Evolutionary conservation across 2,329 filamentous ascomycete genomes (phyloP).

Genomic region (Fusarium sp.): DNA sequence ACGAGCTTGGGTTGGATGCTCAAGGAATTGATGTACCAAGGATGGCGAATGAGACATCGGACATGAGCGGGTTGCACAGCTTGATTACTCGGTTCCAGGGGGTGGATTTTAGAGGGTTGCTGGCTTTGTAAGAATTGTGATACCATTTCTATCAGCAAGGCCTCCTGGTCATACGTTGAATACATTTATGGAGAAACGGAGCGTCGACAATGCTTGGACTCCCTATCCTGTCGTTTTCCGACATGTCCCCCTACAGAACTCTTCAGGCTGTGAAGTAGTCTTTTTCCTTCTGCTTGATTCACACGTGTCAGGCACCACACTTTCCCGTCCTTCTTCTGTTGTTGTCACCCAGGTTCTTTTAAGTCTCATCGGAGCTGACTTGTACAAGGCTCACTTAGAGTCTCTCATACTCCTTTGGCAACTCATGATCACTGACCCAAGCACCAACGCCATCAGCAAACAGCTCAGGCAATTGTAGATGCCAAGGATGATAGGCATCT

Average conservation of each 20-base stretch:
- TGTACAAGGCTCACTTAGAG: background rate
- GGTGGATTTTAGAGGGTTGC: background rate
- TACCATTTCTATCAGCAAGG: too few species aligned
- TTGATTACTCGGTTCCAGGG: background rate
- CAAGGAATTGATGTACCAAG: background rate
- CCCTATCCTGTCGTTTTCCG: background rate
- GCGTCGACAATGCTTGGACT: too few species aligned
- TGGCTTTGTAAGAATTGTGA: background rate
- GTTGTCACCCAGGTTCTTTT: fast-evolving
- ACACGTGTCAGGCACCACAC: too few species aligned
- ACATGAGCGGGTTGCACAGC: background rate
- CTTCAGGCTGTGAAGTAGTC: too few species aligned
- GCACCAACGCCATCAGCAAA: constrained; percentile 25
- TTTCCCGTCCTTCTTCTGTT: too few species aligned
- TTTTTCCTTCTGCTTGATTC: too few species aligned
- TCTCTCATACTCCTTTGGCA: constrained; percentile 14
- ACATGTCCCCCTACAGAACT: too few species aligned
- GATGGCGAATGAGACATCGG: background rate
- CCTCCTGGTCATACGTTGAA: background rate
- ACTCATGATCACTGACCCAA: constrained; percentile 2
- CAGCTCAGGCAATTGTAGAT: constrained; percentile 27
- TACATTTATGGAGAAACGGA: background rate
- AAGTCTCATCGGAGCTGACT: fast-evolving
- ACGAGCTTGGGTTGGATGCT: background rate
- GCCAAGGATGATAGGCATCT: constrained; percentile 30